These are phyloP conservation scores for Trichoderma sp. DNA, from an alignment of 2,329 filamentous ascomycete species.

Conservation along the genomic window DNA sequence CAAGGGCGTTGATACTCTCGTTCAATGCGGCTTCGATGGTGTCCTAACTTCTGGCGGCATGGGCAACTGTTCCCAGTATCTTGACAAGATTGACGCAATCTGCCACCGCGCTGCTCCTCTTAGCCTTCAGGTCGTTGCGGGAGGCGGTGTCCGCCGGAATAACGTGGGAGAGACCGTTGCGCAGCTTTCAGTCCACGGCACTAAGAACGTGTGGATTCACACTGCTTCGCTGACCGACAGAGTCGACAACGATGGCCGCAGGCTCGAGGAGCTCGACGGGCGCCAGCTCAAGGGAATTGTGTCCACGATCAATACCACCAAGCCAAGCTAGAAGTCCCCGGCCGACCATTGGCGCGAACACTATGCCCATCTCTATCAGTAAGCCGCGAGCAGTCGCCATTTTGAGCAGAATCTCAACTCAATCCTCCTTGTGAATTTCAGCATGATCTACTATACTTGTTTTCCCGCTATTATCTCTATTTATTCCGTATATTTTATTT, in stretches of 20 bases:
- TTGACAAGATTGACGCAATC: conserved; percentile 41
- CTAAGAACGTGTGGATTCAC: conserved; percentile 46
- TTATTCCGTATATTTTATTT: neutral
- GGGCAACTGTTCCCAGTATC: conserved; percentile 45
- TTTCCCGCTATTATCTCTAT: neutral
- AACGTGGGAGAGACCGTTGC: conserved; percentile 40
- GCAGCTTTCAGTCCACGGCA: conserved; percentile 32
- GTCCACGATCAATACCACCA: conserved; percentile 29
- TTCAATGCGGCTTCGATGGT: conserved; percentile 50
- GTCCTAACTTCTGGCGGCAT: conserved; percentile 57
- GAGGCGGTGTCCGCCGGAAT: conserved; percentile 51
- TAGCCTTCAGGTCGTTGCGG: conserved; percentile 52
- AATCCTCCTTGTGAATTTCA: neutral
- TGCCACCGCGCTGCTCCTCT: conserved; percentile 34
- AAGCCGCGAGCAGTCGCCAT: neutral
- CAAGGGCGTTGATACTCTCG: conserved; percentile 39
- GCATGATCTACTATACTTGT: neutral
- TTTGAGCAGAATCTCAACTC: neutral
- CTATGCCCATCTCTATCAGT: conserved; percentile 25
- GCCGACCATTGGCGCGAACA: conserved; percentile 33
- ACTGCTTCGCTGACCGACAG: conserved; percentile 42
- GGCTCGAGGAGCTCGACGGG: conserved; percentile 32
- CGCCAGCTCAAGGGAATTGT: conserved; percentile 32
- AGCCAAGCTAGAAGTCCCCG: conserved; percentile 35
- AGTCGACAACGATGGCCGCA: conserved; percentile 19